Percentiles rank a stretch among this genome's conserved stretches.
phyloP scores from a whole-genome alignment of 805 yeast species.

The Cyberlindnera bimundalis region DNA sequence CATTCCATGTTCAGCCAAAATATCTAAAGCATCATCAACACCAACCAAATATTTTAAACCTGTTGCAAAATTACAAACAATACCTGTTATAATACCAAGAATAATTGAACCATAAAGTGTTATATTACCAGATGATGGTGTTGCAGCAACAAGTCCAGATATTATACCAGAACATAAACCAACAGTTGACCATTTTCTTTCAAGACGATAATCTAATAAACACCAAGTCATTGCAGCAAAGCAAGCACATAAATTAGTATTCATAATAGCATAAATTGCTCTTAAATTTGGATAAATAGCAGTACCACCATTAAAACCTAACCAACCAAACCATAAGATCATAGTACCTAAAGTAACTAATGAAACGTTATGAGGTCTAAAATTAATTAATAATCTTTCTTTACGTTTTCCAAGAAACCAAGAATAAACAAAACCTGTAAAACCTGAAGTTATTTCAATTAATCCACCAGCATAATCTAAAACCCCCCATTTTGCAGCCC shows the following conservation, averaged over 20 bases:
- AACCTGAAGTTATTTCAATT: slow-evolving; percentile 89
- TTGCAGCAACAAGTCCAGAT: slow-evolving; percentile 95
- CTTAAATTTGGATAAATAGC: slow-evolving; percentile 78
- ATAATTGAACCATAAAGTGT: slow-evolving; percentile 90
- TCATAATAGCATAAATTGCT: slow-evolving; percentile 87
- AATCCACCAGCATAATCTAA: slow-evolving; percentile 98
- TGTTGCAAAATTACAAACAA: slow-evolving; percentile 86
- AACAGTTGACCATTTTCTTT: slow-evolving; percentile 89
- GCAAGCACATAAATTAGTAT: slow-evolving; percentile 85
- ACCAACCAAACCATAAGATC: slow-evolving; percentile 92
- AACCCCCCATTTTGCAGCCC: slow-evolving; percentile 92
- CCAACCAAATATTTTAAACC: slow-evolving; percentile 74
- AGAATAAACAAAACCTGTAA: slow-evolving; percentile 85
- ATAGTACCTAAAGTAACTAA: slow-evolving; percentile 86
- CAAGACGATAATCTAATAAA: slow-evolving; percentile 80
- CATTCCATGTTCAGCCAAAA: slow-evolving; percentile 97
- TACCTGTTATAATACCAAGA: slow-evolving; percentile 76
- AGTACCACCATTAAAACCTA: slow-evolving; percentile 91
- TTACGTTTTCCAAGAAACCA: slow-evolving; percentile 77
- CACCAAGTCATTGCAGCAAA: slow-evolving; percentile 94
- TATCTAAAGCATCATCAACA: slow-evolving; percentile 92
- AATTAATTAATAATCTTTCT: slow-evolving; percentile 72
- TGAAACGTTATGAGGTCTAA: slow-evolving; percentile 93
- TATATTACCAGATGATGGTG: slow-evolving; percentile 89
- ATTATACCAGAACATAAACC: slow-evolving; percentile 94